Percentiles rank a stretch among this genome's conserved stretches.
Conservation (phyloP, 768 basidiomycete genomes). For the Amanita molliuscula region DNA sequence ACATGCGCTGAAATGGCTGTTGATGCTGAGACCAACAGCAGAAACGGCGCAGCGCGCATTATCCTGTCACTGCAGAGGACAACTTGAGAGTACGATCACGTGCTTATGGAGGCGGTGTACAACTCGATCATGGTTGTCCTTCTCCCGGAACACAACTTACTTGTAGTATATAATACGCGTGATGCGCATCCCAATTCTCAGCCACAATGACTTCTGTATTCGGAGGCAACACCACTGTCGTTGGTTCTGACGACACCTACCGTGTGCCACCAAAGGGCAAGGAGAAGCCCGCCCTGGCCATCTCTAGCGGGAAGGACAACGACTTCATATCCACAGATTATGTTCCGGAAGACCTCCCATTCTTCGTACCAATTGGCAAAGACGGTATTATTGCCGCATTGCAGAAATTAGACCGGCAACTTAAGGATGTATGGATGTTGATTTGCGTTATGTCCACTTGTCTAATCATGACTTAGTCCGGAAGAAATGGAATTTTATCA, state of each 20-base stretch:
- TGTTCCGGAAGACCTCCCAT: constrained; percentile 46
- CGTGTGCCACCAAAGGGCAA: not conserved
- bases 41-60: not conserved
- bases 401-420: constrained; percentile 56
- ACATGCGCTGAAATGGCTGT: constrained; percentile 23
- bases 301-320: not conserved
- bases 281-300: not conserved
- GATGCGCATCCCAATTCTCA: not conserved
- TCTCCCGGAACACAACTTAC: not conserved
- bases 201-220: constrained; percentile 1
- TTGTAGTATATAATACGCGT: not conserved
- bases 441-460: constrained; percentile 4
- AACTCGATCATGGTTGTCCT: too few relatives aligned
- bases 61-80: not conserved
- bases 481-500: constrained; percentile 47
- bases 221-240: constrained; percentile 1
- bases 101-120: not conserved
- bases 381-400: constrained; percentile 62
- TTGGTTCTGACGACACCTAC: not conserved
- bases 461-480: constrained; percentile 30
- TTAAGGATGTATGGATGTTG: constrained; percentile 32
- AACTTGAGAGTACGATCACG: not conserved
- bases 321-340: constrained; percentile 43
- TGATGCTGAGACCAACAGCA: constrained; percentile 35
- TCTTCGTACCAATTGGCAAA: constrained; percentile 60